Base-by-base conservation (phyloP, 2,329 filamentous ascomycete genomes). In the Bisporella sp. region DNA sequence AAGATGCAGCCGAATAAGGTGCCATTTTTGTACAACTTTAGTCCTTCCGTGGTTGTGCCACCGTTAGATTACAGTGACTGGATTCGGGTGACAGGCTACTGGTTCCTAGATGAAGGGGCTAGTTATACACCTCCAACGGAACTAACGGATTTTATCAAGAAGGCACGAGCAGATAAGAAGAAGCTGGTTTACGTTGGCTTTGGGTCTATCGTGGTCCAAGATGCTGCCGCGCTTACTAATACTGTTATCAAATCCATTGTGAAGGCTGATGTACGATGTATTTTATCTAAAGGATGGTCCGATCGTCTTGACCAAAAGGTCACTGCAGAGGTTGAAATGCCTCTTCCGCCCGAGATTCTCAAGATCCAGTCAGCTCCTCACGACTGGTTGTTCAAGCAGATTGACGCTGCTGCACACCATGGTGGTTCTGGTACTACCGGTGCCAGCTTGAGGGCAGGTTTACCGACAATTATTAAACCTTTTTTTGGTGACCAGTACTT, bases 401-500 rank as follows among this genome's bases (percentile, higher is more conserved):
- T 99, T 50, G 93, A 99, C 63, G 93, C 92, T 4, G 92, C 88
- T 3, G 89, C 88, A 6, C 93, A 99, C 65, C 93, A 99, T 64
- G 93, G 93, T 45, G 93, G 93, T 5, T 89, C 90, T 4, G 93
- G 93, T 2, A 99, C 93, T 0, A 99, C 93, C 0, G 93, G 93
- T 2, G 93, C 93, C 1, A 95, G 89, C 66, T 73, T 99, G 45
- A 79, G 93, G 47, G 91, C 91, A 0, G 93, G 93, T 2, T 81
- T 96, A 5, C 93, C 93, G 0, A 97, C 93, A 0, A 91, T 99
- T 56, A 87, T 97, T 64, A 88, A 92, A 54, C 93, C 93, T 0
- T 99, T 97, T 73, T 99, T 99, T 64, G 93, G 93, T 5, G 93
- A 99, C 62, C 93, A 99, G 65, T 96, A 87, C 75, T 99, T 99